Evolutionary conservation across 371 early-diverging fungal species (phyloP).

Genomic region (Mucor plumbeus): DNA sequence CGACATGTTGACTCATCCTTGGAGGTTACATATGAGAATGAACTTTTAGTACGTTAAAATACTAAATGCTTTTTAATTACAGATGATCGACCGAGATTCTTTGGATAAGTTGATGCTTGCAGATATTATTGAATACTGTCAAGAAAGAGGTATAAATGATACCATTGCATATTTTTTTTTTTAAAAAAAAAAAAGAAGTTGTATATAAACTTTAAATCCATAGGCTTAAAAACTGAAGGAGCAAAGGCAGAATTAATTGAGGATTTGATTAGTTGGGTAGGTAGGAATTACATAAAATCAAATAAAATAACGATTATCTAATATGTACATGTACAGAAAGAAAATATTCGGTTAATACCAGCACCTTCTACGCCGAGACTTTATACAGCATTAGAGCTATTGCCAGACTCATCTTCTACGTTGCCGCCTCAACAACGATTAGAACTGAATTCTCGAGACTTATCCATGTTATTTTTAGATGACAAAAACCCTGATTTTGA

Average conservation of each 20-base stretch:
- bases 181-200: too few species aligned
- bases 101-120: slow-evolving; percentile 67
- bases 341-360: slow-evolving; percentile 66
- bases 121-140: slow-evolving; percentile 75
- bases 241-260: slow-evolving; percentile 66
- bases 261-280: slow-evolving; percentile 69
- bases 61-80: neutral
- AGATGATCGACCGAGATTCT: slow-evolving; percentile 36
- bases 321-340: slow-evolving; percentile 50
- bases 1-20: slow-evolving; percentile 44
- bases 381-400: slow-evolving; percentile 50
- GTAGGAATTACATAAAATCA: neutral
- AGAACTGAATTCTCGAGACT: slow-evolving; percentile 56
- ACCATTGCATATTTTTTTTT: slow-evolving; percentile 8
- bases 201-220: neutral
- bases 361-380: slow-evolving; percentile 74
- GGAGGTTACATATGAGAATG: slow-evolving; percentile 27
- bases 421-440: slow-evolving; percentile 32
- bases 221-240: slow-evolving; percentile 69
- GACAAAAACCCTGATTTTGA: slow-evolving; percentile 53
- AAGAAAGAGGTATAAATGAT: slow-evolving; percentile 62
- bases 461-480: slow-evolving; percentile 59
- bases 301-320: too few species aligned
- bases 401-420: slow-evolving; percentile 42
- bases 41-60: neutral